Evolutionary conservation across 2,329 filamentous ascomycete genomes (phyloP).

Genomic region (Penicillium janthinellum): DNA sequence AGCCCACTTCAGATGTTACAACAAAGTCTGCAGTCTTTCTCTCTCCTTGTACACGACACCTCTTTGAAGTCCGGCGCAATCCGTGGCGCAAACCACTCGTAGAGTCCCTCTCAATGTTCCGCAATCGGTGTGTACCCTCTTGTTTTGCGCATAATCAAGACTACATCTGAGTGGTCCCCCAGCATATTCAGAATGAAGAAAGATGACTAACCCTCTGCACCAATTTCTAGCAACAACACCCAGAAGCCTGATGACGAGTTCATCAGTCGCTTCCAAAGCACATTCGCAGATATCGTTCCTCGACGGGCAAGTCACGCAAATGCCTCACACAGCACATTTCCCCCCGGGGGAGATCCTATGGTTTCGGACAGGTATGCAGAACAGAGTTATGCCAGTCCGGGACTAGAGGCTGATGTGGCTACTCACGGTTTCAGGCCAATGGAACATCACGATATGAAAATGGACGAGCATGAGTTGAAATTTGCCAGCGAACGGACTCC

Average conservation of each 20-base stretch:
- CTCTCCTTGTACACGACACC: neutral
- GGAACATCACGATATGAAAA: constrained; percentile 42
- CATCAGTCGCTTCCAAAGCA: constrained; percentile 79
- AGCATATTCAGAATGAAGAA: neutral
- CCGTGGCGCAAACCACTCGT: constrained; percentile 3
- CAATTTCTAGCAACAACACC: constrained; percentile 64
- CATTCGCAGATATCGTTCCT: constrained; percentile 71
- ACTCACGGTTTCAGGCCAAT: constrained; percentile 4
- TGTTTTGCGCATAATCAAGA: neutral
- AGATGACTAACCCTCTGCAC: neutral
- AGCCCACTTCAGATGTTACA: constrained; percentile 12
- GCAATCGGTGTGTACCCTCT: constrained; percentile 46
- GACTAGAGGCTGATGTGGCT: constrained; percentile 9
- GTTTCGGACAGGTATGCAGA: constrained; percentile 30
- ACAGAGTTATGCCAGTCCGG: neutral
- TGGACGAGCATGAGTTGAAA: constrained; percentile 58
- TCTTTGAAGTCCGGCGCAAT: neutral
- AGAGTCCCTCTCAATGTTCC: constrained; percentile 45
- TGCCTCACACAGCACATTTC: constrained; percentile 12
- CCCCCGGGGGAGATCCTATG: constrained; percentile 25
- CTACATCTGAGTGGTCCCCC: neutral
- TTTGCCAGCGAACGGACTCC: constrained; percentile 78
- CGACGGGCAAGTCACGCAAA: constrained; percentile 47
- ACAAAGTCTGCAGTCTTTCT: neutral
- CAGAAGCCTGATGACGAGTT: constrained; percentile 87